These are phyloP conservation scores for Skeletonema tropicum DNA, from an alignment of 108 stramenopile genomes.

Conservation along the genomic window DNA sequence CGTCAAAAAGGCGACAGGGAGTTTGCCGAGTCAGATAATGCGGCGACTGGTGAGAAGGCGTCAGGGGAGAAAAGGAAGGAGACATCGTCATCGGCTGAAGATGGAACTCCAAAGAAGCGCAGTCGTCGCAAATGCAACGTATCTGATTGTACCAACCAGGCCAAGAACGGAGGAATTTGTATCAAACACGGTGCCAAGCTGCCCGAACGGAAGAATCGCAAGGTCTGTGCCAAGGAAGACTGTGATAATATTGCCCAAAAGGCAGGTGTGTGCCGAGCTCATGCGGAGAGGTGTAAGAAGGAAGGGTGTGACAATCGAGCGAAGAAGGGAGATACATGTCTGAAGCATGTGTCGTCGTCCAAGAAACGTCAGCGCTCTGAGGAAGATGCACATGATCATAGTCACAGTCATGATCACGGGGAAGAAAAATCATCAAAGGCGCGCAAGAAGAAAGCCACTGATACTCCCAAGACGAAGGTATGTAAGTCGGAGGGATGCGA, in stretches of 20 bases:
- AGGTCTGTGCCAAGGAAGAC: neutral
- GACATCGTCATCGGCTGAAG: neutral
- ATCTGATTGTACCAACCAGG: slow-evolving; percentile 11
- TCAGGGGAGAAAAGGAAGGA: neutral
- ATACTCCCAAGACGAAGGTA: neutral
- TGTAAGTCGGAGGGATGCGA: neutral
- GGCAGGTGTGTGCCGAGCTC: neutral
- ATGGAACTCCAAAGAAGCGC: neutral
- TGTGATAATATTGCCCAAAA: slow-evolving; percentile 6
- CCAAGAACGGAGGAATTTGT: slow-evolving; percentile 7
- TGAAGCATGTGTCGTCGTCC: neutral
- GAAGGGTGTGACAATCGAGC: slow-evolving; percentile 18
- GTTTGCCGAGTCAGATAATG: neutral
- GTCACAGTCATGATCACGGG: neutral
- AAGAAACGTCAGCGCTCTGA: neutral
- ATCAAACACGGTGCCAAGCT: slow-evolving; percentile 10
- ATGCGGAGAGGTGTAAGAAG: neutral
- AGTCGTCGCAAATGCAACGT: slow-evolving; percentile 2
- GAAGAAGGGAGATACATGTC: slow-evolving; percentile 9
- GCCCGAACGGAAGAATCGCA: slow-evolving; percentile 2
- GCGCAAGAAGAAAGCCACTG: neutral
- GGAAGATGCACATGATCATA: neutral
- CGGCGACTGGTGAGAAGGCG: neutral
- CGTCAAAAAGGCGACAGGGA: neutral
- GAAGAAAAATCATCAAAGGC: neutral